A percentile compares a stretch with the other conserved stretches of the same genome.
phyloP scores from a whole-genome alignment of 163 green algal species.

The Prototheca wickerhamii region DNA sequence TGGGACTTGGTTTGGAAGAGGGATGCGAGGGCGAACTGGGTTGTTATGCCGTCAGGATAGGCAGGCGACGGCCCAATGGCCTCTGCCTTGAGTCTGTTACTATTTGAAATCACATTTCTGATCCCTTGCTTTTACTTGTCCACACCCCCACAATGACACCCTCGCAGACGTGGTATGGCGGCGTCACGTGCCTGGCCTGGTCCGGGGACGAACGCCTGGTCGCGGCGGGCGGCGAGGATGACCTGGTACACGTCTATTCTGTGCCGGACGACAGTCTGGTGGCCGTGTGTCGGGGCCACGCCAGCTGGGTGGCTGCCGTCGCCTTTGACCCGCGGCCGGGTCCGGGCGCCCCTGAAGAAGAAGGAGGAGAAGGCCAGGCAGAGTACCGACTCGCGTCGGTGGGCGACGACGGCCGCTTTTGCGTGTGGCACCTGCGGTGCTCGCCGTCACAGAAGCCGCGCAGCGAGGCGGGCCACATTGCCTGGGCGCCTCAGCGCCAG shows the following conservation, averaged over 20 bases:
- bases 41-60: too few species aligned
- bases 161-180: slow-evolving; percentile 57
- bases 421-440: background rate
- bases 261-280: slow-evolving; percentile 45
- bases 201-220: slow-evolving; percentile 60
- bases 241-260: slow-evolving; percentile 66
- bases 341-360: background rate
- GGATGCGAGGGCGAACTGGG: too few species aligned
- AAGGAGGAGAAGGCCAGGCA: background rate
- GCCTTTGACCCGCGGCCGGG: slow-evolving; percentile 51
- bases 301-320: slow-evolving; percentile 62
- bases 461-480: too few species aligned
- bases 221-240: slow-evolving; percentile 73
- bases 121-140: too few species aligned
- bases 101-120: too few species aligned
- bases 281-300: slow-evolving; percentile 63
- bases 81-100: too few species aligned
- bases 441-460: too few species aligned
- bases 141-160: background rate
- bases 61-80: too few species aligned
- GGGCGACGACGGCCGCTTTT: slow-evolving; percentile 35
- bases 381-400: slow-evolving; percentile 59
- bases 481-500: too few species aligned
- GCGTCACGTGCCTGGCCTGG: slow-evolving; percentile 58
- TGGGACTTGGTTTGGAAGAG: too few species aligned